Percentiles rank a stretch among this genome's conserved stretches.
These are phyloP conservation scores for Ascochyta fabae DNA, from an alignment of 2,329 filamentous ascomycete genomes.

Conservation along the genomic window DNA sequence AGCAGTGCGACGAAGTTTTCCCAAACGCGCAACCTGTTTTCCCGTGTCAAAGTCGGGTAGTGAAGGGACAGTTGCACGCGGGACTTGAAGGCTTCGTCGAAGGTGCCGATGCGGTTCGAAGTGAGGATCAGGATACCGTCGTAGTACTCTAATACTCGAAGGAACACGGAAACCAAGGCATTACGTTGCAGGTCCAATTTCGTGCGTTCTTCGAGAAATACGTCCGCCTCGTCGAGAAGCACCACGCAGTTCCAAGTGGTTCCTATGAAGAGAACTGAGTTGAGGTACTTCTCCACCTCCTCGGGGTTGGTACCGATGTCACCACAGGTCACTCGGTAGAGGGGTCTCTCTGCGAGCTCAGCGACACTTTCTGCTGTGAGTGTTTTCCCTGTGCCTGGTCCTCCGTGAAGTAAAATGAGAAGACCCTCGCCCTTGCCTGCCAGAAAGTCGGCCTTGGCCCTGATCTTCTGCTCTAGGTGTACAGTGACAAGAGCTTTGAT, in stretches of 20 bases:
- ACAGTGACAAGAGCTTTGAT: conserved; percentile 47
- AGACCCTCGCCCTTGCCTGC: conserved; percentile 44
- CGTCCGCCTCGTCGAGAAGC: conserved; percentile 47
- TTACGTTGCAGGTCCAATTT: conserved; percentile 39
- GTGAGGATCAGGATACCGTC: conserved; percentile 51
- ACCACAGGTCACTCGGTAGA: conserved; percentile 21
- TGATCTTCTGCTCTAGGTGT: not conserved
- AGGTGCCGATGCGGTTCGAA: conserved; percentile 56
- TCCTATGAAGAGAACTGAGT: conserved; percentile 23
- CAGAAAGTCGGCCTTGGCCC: conserved; percentile 48
- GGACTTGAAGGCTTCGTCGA: conserved; percentile 86
- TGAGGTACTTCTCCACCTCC: conserved; percentile 21
- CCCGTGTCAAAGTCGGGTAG: too few relatives aligned
- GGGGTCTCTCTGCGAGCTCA: conserved; percentile 19
- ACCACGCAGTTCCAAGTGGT: conserved; percentile 24
- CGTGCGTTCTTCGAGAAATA: conserved; percentile 46
- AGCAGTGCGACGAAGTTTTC: too few relatives aligned
- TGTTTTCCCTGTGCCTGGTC: conserved; percentile 33
- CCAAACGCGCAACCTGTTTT: too few relatives aligned
- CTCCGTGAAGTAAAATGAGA: conserved; percentile 32
- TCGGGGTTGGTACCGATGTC: conserved; percentile 12
- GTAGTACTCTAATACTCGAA: conserved; percentile 48
- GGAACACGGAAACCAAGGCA: conserved; percentile 44
- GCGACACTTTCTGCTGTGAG: conserved; percentile 30
- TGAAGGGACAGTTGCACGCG: conserved; percentile 66